Conservation (phyloP, 1,139 yeast genomes). For the Yamadazyma atlantica region DNA sequence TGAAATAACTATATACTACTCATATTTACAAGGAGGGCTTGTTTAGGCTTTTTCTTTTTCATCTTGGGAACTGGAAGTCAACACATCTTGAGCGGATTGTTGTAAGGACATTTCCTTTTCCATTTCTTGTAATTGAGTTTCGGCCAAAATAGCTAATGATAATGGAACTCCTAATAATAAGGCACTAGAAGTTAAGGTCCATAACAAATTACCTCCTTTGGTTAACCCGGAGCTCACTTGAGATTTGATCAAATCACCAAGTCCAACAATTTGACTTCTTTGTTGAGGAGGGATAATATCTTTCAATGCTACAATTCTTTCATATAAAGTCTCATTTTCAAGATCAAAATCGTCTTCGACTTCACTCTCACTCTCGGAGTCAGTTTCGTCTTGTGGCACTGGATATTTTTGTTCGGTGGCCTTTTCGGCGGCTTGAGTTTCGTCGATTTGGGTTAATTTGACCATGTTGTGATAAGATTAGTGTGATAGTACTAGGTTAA, state of each 20-base stretch:
- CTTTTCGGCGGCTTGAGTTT: constrained; percentile 45
- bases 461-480: constrained; percentile 52
- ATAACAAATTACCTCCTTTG: constrained; percentile 72
- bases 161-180: constrained; percentile 90
- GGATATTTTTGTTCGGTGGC: constrained; percentile 18
- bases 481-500: too few relatives aligned
- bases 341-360: constrained; percentile 74
- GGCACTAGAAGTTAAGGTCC: constrained; percentile 84
- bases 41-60: constrained; percentile 24
- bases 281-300: constrained; percentile 90
- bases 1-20: not conserved
- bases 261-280: constrained; percentile 51
- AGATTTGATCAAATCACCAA: constrained; percentile 34
- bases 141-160: constrained; percentile 84
- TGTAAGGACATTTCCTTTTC: constrained; percentile 89
- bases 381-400: constrained; percentile 24
- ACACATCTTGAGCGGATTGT: constrained; percentile 79
- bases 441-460: constrained; percentile 70
- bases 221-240: constrained; percentile 46
- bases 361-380: constrained; percentile 57
- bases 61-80: constrained; percentile 72
- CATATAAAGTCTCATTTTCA: constrained; percentile 79
- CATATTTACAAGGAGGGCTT: constrained; percentile 1
- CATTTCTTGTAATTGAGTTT: constrained; percentile 90
- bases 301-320: constrained; percentile 86